phyloP scores from a whole-genome alignment of 2,329 filamentous ascomycete genomes.

The Paecilomyces sp. region DNA sequence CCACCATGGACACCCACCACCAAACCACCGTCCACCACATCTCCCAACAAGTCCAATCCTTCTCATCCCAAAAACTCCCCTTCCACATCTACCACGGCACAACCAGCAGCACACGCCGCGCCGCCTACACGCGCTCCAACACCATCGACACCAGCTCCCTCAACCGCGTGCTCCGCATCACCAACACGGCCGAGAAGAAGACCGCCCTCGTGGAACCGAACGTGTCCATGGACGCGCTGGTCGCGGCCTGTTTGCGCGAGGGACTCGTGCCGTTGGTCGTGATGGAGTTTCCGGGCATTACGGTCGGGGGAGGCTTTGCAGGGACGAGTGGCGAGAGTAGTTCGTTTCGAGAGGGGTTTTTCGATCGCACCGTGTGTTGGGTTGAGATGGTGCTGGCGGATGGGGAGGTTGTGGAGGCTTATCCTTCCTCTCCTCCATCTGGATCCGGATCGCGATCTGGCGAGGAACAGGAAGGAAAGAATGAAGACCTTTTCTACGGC shows the following conservation, averaged over 20 bases:
- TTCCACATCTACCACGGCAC: not conserved
- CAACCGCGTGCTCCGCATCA: constrained; percentile 55
- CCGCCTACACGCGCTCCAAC: constrained; percentile 24
- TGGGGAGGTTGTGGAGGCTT: constrained; percentile 48
- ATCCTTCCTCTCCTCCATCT: constrained; percentile 48
- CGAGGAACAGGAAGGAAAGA: not conserved
- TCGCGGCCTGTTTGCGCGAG: constrained; percentile 49
- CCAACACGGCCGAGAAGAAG: constrained; percentile 32
- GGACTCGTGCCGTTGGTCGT: constrained; percentile 58
- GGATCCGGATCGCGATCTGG: constrained; percentile 20
- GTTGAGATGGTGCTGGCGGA: constrained; percentile 58
- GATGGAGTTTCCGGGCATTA: constrained; percentile 67
- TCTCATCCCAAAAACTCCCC: not conserved
- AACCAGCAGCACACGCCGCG: not conserved
- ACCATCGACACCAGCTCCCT: constrained; percentile 62
- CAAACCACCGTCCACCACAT: not conserved
- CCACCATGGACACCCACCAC: not conserved
- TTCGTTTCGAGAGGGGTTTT: constrained; percentile 60
- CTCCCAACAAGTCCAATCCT: not conserved
- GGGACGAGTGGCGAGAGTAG: constrained; percentile 62
- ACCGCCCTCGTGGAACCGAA: constrained; percentile 64
- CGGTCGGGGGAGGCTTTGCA: constrained; percentile 59
- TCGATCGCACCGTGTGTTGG: constrained; percentile 55
- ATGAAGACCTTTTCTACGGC: not conserved
- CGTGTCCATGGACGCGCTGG: constrained; percentile 59